Conservation (phyloP, 2,329 filamentous ascomycete genomes). For the Paraphoma sp. region DNA sequence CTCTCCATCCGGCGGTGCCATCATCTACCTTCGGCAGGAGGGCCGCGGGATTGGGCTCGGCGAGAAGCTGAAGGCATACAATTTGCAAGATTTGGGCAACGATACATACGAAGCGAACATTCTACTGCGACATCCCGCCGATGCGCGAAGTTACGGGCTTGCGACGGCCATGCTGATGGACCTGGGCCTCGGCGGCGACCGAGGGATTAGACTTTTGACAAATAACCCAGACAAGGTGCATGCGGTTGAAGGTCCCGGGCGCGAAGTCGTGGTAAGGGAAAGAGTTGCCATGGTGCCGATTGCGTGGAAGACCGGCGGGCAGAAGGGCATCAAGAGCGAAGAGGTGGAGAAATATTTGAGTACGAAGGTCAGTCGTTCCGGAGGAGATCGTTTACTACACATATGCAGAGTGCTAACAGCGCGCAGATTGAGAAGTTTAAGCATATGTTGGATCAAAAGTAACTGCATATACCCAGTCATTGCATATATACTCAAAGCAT, state of each 20-base stretch:
- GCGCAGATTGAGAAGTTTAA: constrained; percentile 60
- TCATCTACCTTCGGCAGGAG: constrained; percentile 95
- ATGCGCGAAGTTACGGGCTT: constrained; percentile 93
- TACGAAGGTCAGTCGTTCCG: constrained; percentile 74
- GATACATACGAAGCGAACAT: constrained; percentile 98
- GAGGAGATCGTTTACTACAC: no score
- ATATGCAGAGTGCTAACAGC: constrained; percentile 16
- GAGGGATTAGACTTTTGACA: constrained; percentile 81
- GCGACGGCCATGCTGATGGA: constrained; percentile 94
- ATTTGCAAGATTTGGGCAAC: constrained; percentile 93
- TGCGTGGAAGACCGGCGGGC: constrained; percentile 82
- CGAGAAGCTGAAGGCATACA: constrained; percentile 98
- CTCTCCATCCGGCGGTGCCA: constrained; percentile 76
- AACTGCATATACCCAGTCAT: background rate
- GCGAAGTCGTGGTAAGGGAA: constrained; percentile 87
- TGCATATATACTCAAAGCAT: background rate
- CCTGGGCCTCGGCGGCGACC: constrained; percentile 72
- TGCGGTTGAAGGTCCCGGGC: constrained; percentile 88
- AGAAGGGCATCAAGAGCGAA: constrained; percentile 80
- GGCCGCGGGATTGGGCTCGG: constrained; percentile 92
- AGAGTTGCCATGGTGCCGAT: constrained; percentile 94
- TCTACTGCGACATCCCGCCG: constrained; percentile 87
- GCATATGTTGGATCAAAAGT: constrained; percentile 54
- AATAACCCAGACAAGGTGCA: constrained; percentile 98
- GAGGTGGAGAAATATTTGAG: constrained; percentile 94